Base-by-base conservation (phyloP, 2,329 filamentous ascomycete species). In the Grosmannia serpens region DNA sequence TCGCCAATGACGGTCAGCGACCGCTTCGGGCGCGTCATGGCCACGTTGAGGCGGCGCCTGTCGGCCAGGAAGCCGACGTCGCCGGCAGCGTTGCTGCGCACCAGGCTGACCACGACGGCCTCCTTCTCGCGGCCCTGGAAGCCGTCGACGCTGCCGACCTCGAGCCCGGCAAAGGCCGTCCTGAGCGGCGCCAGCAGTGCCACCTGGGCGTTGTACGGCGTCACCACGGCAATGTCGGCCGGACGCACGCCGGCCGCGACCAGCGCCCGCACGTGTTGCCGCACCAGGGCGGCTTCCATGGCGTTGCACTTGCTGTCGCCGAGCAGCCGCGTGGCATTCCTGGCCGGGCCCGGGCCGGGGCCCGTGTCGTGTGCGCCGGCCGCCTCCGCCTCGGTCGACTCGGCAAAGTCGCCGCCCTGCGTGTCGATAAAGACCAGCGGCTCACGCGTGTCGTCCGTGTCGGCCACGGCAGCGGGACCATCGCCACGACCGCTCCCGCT, bases 71-170 rank as follows among this genome's bases (percentile, higher is more conserved):
- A 99, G 11, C 94, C 94, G 17, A 97, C 91, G 70, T 97, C 91
- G 55, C 86, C 84, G 54, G 91, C 83, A 7, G 83, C 64, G 69
- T 99, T 99, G 72, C 91, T 96, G 64, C 94, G 81, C 59, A 99
- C 94, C n/a, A 97, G 80, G 70, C 87, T 95, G 56, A 99, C 86
- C 46, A 99, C 81, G 20, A 99, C 86, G 2, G 89, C 94, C 71
- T 99, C 94, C 72, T 99, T 99, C 72, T 99, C 94, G 22, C 94
- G 84, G 38, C 94, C 94, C 71, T 99, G 70, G 70, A 99, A 99
- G 2, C 92, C 94, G 71, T 99, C 94, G 2, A 99, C 89, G 66
- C 90, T 96, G 38, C 94, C 94, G n/a, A 99, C 78, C 71, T 99
- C 94, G 55, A 99, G 84, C 15, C 87, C 90, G 0, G 88, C 87